Evolutionary conservation across 116 monocot species (phyloP).

Genomic region (Posidonia oceanica): DNA sequence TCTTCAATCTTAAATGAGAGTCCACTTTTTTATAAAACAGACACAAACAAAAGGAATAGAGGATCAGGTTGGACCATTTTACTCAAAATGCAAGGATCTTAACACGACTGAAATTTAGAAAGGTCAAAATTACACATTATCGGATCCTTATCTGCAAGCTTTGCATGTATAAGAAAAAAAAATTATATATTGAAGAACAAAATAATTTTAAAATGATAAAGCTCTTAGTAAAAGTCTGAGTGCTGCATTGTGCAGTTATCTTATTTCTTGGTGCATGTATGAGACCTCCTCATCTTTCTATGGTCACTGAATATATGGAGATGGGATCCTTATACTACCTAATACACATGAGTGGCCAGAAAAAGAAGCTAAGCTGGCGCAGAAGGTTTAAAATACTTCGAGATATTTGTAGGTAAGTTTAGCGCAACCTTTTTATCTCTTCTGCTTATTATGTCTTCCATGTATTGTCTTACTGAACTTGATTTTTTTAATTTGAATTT

Average conservation of each 20-base stretch:
- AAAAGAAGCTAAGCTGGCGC: conserved; percentile 91
- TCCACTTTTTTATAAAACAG: too few relatives aligned
- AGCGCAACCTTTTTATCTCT: background rate
- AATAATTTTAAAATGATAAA: background rate
- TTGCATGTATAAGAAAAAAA: background rate
- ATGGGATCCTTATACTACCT: conserved; percentile 97
- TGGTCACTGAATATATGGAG: conserved; percentile 99
- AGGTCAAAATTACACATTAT: too few relatives aligned
- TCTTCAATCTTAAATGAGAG: too few relatives aligned
- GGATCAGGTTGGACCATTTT: background rate
- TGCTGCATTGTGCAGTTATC: conserved; percentile 49
- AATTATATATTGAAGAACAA: background rate
- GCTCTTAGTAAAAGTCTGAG: background rate
- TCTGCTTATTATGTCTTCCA: background rate
- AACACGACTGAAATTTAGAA: background rate
- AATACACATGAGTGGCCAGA: conserved; percentile 93
- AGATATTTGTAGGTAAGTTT: conserved; percentile 82
- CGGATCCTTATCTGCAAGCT: too few relatives aligned
- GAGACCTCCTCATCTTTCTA: conserved; percentile 88
- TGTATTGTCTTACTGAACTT: too few relatives aligned
- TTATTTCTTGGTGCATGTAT: conserved; percentile 95
- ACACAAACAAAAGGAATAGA: too few relatives aligned
- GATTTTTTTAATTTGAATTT: too few relatives aligned
- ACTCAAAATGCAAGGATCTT: background rate
- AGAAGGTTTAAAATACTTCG: conserved; percentile 82